Evolutionary conservation across 768 basidiomycete species (phyloP), one percentile per base, ranked within the genome.

Genomic region (Lactarius quietus): DNA sequence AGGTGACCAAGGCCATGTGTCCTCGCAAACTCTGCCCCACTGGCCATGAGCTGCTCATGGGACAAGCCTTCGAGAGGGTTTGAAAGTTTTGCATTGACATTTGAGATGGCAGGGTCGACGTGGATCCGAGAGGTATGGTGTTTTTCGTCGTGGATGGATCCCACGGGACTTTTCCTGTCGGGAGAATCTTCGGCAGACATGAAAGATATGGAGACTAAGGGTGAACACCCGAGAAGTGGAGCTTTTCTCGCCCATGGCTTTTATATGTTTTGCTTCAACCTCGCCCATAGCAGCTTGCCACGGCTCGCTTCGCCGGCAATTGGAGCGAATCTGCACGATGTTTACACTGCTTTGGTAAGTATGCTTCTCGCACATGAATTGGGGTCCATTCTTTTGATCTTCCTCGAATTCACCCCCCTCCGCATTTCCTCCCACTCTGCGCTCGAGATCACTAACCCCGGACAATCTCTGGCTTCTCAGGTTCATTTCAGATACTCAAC

Each of bases 51-150:
- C 56, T 81, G 79, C 12, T 83, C 82, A 51, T 83, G 80, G 8
- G 88, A 78, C 48, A 91, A 82, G 39, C 86, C 88, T 33, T 74
- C 71, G 36, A 89, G 76, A 5, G 85, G 86, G 71, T 88, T 89
- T 35, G 80, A 73, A 67, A 88, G 73, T 68, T 77, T 83, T 52
- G 78, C 76, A 63, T 83, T 78, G 57, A 85, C 67, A 62, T 74
- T 78, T 60, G 76, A 69, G 58, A 79, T 73, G 35, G 70, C 66
- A 63, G 77, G 74, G 62, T 79, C 78, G 60, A 74, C 64, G 51
- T 72, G 74, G 64, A 66, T 31, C 28, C 43, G 70, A 39, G 20
- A 26, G 18, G 43, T 1, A 26, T 26, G 39, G n/a, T 1, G 69
- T 59, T 72, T 71, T 52, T 76, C 72, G 54, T 72, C 68, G 23